These are phyloP conservation scores for Solanum tacnaense DNA, from an alignment of 257 asterid species.

Conservation along the genomic window DNA sequence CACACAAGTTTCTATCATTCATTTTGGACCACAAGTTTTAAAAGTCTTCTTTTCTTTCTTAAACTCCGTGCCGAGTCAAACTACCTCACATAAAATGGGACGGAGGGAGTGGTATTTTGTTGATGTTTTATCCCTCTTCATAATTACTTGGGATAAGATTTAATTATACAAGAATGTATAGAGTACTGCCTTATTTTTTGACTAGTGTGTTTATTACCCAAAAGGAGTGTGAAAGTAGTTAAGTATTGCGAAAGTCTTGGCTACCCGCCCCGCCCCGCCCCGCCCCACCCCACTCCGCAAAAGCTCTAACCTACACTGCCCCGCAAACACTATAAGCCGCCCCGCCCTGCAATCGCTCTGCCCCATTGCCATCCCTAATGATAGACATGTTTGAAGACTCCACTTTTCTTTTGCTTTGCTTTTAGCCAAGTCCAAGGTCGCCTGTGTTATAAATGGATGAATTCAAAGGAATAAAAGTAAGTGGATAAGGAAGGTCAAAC, in stretches of 20 bases:
- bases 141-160: not conserved
- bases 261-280: constrained; percentile 11
- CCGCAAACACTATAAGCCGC: not conserved
- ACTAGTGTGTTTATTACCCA: not conserved
- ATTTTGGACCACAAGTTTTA: no score
- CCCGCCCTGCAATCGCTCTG: not conserved
- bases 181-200: not conserved
- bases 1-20: no score
- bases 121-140: not conserved
- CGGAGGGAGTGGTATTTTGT: not conserved
- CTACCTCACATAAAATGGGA: no score
- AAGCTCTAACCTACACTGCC: not conserved
- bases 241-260: constrained; percentile 13
- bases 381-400: not conserved
- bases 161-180: not conserved
- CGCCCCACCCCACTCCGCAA: not conserved
- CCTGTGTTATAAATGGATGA: not conserved
- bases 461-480: not conserved
- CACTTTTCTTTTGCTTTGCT: not conserved
- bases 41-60: no score
- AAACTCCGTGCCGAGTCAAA: no score
- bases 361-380: not conserved
- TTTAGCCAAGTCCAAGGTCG: not conserved
- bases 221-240: not conserved
- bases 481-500: not conserved